Evolutionary conservation across 106 monocot species (phyloP).

Genomic region (Phalaenopsis equestris): DNA sequence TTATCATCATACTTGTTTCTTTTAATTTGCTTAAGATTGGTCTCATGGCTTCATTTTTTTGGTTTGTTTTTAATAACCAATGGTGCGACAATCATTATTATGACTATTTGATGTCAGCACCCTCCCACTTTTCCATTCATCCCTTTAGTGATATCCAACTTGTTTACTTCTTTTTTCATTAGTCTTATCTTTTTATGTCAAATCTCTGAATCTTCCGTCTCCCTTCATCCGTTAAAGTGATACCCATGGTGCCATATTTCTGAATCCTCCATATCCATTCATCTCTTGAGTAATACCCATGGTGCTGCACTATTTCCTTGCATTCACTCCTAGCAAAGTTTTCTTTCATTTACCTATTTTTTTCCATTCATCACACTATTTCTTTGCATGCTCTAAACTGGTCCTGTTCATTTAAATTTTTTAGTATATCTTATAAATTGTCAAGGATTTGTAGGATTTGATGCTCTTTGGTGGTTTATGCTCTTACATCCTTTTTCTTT

Average conservation of each 20-base stretch:
- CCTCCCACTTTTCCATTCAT: neutral
- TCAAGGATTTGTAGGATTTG: neutral
- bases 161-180: neutral
- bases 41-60: neutral
- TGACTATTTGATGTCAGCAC: neutral
- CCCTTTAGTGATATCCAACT: neutral
- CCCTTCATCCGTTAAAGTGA: no score
- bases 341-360: neutral
- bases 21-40: neutral
- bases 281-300: no score
- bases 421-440: neutral
- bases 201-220: no score
- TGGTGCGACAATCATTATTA: neutral
- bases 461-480: neutral
- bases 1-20: neutral
- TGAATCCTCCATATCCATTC: no score
- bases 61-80: neutral
- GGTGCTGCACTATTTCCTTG: no score
- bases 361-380: neutral
- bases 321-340: no score
- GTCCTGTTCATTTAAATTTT: neutral
- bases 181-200: no score
- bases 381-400: neutral
- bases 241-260: no score
- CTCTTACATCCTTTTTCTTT: conserved; percentile 3